Evolutionary conservation across 2,329 filamentous ascomycete genomes (phyloP), one percentile per base, ranked within the genome.

Genomic region (Xylaria sp.): DNA sequence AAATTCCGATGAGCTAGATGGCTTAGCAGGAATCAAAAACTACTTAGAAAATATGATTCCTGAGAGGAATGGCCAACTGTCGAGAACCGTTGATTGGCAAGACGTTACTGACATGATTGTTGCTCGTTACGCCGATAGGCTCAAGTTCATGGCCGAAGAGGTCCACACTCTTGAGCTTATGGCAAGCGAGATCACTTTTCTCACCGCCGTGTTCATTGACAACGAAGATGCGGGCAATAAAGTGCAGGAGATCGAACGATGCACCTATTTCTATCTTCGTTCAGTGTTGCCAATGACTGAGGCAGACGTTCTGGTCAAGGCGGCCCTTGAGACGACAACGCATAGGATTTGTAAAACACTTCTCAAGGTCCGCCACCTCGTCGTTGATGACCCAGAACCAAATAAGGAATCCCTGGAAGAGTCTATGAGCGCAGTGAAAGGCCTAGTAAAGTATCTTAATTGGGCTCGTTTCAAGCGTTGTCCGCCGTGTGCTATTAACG

Each of bases 81-180:
- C 69, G 55, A 71, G 68, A 27, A 68, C 73, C 20, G 74, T 86
- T 29, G 80, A 92, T 72, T 94, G 92, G 92, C 91, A 93, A 74
- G 83, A 79, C 0, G 80, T 91, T 0, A 83, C 85, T 0, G 92
- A 94, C 71, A 84, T 91, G 81, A 80, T 94, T 3, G 81, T 92
- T 3, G 76, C 81, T 4, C 84, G 91, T 1, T 93, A 90, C 72
- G 83, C 84, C 3, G 79, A 85, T 36, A 81, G 87, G 27, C 77
- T 94, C 31, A 70, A 71, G 2, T 73, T 80, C 5, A 78, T 87
- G 71, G 75, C 74, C 0, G 73, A 77, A 31, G 71, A 66, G 2
- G 20, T 47, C 9, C 71, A 74, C 1, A 71, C 77, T 0, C 69
- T 77, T 2, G 65, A 71, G 7, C 22, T 73, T 1, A 78, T 85